phyloP scores from a whole-genome alignment of 2,329 filamentous ascomycete genomes.

The Cladosporium sp. region DNA sequence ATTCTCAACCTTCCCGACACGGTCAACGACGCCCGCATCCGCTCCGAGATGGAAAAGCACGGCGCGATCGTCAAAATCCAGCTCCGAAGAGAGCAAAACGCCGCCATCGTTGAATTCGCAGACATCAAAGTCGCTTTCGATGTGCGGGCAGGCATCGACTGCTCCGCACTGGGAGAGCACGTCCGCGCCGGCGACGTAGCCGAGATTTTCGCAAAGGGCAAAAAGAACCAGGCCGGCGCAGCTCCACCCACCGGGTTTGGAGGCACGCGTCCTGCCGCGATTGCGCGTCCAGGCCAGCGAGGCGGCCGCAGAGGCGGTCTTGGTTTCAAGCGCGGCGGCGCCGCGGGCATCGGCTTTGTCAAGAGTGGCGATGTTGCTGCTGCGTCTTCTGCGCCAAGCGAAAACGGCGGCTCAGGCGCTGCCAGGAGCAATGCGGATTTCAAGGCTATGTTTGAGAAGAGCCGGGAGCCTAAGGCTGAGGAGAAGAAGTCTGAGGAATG shows the following conservation, averaged over 20 bases:
- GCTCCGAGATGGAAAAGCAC: constrained; percentile 63
- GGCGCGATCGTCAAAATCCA: constrained; percentile 71
- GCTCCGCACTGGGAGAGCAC: constrained; percentile 36
- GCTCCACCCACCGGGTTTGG: constrained; percentile 22
- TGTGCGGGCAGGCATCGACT: constrained; percentile 49
- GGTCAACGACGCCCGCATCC: constrained; percentile 80
- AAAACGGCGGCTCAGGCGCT: constrained; percentile 23
- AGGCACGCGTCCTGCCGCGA: constrained; percentile 20
- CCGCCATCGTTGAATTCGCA: constrained; percentile 78
- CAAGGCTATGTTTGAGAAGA: constrained; percentile 47
- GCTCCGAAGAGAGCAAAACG: constrained; percentile 74
- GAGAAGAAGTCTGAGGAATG: not conserved
- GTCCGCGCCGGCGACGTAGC: constrained; percentile 46
- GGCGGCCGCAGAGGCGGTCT: constrained; percentile 45
- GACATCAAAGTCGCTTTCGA: constrained; percentile 67
- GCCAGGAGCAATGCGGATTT: constrained; percentile 57
- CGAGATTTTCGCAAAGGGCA: constrained; percentile 46
- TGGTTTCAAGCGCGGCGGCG: constrained; percentile 43
- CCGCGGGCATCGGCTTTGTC: constrained; percentile 22
- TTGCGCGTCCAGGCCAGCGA: constrained; percentile 43
- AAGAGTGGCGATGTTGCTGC: constrained; percentile 12
- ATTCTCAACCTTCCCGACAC: constrained; percentile 87
- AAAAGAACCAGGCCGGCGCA: constrained; percentile 36
- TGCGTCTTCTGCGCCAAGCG: constrained; percentile 21
- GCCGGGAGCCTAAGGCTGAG: not conserved